Evolutionary conservation across 805 yeast genomes (phyloP).

Genomic region (Ogataea trehaloabstinens): DNA sequence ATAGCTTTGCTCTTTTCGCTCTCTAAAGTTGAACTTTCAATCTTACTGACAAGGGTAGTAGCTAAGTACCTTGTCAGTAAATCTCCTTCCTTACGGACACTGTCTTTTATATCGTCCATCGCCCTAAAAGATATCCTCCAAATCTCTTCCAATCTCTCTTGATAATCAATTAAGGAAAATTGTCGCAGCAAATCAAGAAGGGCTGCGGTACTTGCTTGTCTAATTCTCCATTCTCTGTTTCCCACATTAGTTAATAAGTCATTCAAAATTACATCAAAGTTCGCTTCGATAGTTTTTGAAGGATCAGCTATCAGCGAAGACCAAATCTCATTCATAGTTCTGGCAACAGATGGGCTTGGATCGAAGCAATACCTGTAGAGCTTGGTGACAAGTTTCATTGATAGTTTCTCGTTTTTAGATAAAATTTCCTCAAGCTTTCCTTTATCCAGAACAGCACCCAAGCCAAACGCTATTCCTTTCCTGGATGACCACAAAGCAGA

Average conservation of each 20-base stretch:
- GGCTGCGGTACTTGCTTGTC: slow-evolving; percentile 83
- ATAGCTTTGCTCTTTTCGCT: slow-evolving; percentile 42
- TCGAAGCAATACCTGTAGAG: slow-evolving; percentile 83
- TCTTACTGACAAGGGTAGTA: slow-evolving; percentile 54
- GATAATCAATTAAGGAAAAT: slow-evolving; percentile 52
- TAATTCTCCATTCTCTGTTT: slow-evolving; percentile 85
- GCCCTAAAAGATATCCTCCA: slow-evolving; percentile 89
- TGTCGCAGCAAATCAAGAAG: slow-evolving; percentile 66
- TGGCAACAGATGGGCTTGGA: slow-evolving; percentile 71
- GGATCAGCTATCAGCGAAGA: slow-evolving; percentile 58
- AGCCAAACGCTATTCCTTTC: slow-evolving; percentile 91
- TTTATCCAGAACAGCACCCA: slow-evolving; percentile 80
- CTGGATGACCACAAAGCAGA: slow-evolving; percentile 91
- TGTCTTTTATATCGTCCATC: slow-evolving; percentile 92
- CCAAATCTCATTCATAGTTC: slow-evolving; percentile 91
- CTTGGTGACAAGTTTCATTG: slow-evolving; percentile 71
- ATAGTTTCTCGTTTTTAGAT: slow-evolving; percentile 48
- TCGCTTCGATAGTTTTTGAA: slow-evolving; percentile 47
- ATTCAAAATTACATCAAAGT: slow-evolving; percentile 56
- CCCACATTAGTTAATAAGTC: slow-evolving; percentile 72
- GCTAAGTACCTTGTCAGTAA: slow-evolving; percentile 67
- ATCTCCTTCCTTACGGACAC: slow-evolving; percentile 80
- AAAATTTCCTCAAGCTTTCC: slow-evolving; percentile 66
- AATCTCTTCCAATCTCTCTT: slow-evolving; percentile 54
- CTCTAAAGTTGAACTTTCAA: slow-evolving; percentile 43